Evolutionary conservation across 495 filamentous ascomycete genomes (phyloP).

Genomic region (Trichodelitschia bisporula): DNA sequence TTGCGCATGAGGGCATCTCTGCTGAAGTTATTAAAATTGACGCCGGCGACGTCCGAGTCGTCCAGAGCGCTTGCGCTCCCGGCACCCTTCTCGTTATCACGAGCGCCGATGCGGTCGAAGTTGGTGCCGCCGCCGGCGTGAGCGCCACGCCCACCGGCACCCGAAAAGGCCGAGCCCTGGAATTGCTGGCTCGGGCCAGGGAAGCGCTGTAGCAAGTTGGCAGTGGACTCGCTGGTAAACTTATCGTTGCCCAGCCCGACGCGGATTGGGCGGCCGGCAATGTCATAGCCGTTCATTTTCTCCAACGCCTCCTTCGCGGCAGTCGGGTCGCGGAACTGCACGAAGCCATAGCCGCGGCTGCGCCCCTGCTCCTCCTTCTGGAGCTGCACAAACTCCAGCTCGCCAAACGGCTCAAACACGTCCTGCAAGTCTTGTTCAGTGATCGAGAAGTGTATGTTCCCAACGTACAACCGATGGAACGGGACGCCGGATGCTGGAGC

Average conservation of each 20-base stretch:
- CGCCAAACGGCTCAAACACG: constrained; percentile 94
- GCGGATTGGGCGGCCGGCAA: constrained; percentile 90
- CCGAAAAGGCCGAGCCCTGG: constrained; percentile 89
- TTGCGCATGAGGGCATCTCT: constrained; percentile 95
- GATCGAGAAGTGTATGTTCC: constrained; percentile 99
- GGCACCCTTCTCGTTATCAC: constrained; percentile 70
- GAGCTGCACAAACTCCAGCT: constrained; percentile 89
- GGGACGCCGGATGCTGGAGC: constrained; percentile 63
- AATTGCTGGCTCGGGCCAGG: constrained; percentile 33
- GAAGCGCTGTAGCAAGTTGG: constrained; percentile 72
- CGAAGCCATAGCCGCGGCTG: constrained; percentile 92
- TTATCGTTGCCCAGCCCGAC: constrained; percentile 99
- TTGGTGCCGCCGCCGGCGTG: constrained; percentile 54
- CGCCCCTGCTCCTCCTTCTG: constrained; percentile 84
- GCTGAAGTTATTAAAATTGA: constrained; percentile 98
- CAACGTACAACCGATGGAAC: constrained; percentile 96
- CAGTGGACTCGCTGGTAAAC: constrained; percentile 94
- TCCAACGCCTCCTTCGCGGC: constrained; percentile 85
- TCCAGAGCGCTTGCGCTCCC: constrained; percentile 88
- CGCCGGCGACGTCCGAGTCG: constrained; percentile 91
- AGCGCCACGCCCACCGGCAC: constrained; percentile 67
- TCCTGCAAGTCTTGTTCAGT: constrained; percentile 90
- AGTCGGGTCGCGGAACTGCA: constrained; percentile 89
- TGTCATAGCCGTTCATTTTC: constrained; percentile 99
- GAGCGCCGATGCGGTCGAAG: constrained; percentile 81